phyloP scores from a whole-genome alignment of 192 early-diverging fungal genomes.

The Coemansia sp. region DNA sequence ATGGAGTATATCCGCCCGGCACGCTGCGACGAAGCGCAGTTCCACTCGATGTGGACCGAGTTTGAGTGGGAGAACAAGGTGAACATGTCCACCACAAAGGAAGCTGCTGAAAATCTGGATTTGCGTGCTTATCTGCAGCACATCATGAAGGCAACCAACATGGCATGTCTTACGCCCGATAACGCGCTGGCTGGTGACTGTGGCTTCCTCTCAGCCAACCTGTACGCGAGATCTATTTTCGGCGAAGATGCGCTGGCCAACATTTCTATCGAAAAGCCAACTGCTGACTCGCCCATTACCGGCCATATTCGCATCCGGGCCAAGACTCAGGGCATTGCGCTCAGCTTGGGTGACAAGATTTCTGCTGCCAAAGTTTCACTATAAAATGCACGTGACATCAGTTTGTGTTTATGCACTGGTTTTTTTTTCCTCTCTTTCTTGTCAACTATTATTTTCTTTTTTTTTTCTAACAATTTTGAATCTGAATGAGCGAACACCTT shows the following conservation, averaged over 20 bases:
- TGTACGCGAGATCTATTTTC: slow-evolving; percentile 95
- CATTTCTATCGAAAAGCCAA: slow-evolving; percentile 85
- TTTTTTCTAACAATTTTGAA: too few species aligned
- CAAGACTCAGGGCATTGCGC: slow-evolving; percentile 98
- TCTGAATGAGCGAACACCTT: slow-evolving; percentile 10
- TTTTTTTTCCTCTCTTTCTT: too few species aligned
- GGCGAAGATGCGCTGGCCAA: slow-evolving; percentile 99
- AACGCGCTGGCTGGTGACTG: slow-evolving; percentile 90
- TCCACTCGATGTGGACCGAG: slow-evolving; percentile 98
- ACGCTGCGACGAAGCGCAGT: slow-evolving; percentile 86
- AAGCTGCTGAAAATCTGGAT: slow-evolving; percentile 63
- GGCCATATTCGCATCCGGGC: slow-evolving; percentile 97
- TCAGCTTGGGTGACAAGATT: slow-evolving; percentile 86
- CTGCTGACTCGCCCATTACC: slow-evolving; percentile 69
- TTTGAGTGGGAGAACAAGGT: slow-evolving; percentile 99
- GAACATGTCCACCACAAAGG: slow-evolving; percentile 90
- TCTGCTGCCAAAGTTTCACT: slow-evolving; percentile 49
- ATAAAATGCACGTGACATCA: neutral
- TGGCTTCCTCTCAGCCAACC: slow-evolving; percentile 95
- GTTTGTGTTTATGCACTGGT: neutral
- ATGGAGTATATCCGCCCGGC: slow-evolving; percentile 99
- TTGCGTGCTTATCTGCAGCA: slow-evolving; percentile 85
- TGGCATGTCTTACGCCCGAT: slow-evolving; percentile 96
- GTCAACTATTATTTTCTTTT: too few species aligned
- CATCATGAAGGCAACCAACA: slow-evolving; percentile 94